These are phyloP conservation scores for Mucor sp. DNA, from an alignment of 371 early-diverging fungal genomes.

Conservation along the genomic window DNA sequence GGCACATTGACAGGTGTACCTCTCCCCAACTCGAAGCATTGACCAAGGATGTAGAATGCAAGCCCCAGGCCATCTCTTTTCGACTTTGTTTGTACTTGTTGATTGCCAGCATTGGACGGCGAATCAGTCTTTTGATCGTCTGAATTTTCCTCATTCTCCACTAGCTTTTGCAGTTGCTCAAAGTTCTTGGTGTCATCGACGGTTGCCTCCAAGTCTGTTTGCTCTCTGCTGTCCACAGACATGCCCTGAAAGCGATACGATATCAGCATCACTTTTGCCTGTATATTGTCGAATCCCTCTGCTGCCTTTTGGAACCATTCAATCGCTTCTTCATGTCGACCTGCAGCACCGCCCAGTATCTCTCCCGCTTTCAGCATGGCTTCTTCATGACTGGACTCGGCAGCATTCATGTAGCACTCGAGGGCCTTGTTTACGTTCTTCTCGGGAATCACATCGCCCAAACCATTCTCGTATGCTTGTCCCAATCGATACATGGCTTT, in stretches of 20 bases:
- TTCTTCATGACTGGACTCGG: background rate
- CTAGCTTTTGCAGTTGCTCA: background rate
- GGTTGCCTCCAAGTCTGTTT: background rate
- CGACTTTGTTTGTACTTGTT: background rate
- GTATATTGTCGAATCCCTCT: background rate
- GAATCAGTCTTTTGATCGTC: background rate
- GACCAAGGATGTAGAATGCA: conserved; percentile 24
- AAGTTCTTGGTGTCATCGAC: background rate
- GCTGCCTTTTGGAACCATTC: conserved; percentile 18
- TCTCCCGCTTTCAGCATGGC: conserved; percentile 14
- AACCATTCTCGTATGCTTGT: conserved; percentile 8
- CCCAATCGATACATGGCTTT: conserved; percentile 17
- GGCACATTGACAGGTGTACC: conserved; percentile 1
- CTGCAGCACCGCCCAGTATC: background rate
- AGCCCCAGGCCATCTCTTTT: conserved; percentile 11
- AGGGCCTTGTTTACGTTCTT: conserved; percentile 12
- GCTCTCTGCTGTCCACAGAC: background rate
- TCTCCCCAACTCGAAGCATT: conserved; percentile 25
- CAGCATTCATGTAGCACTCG: conserved; percentile 10
- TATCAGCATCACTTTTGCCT: conserved; percentile 16
- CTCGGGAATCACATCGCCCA: background rate
- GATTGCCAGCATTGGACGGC: background rate
- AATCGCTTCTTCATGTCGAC: conserved; percentile 14
- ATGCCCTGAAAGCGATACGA: conserved; percentile 16
- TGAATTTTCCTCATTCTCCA: background rate